Evolutionary conservation across 192 early-diverging fungal species (phyloP), one percentile per base, ranked within the genome.

Genomic region (Paraglomus brasilianum): DNA sequence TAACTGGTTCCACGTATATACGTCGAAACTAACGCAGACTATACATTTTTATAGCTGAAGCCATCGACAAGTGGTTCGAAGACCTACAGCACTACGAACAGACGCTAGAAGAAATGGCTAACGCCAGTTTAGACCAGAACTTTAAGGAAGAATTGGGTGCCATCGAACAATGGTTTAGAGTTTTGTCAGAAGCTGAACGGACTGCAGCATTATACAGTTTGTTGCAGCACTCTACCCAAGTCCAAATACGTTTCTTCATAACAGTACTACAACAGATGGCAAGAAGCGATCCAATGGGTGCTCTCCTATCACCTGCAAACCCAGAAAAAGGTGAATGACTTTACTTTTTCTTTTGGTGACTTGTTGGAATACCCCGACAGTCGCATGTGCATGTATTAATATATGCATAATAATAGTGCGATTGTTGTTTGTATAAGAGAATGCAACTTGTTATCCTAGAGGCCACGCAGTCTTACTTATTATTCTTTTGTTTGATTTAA

Each of bases 171-270:
- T 98, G 96, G 96, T 94, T 98, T 77, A 83, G 85, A 6, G 89
- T 94, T 39, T 81, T 95, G 55, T 84, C 88, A 4, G 94, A 98
- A 70, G 86, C 92, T 30, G 96, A 98, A 80, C 81, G 93, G 36
- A 96, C 94, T 14, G 87, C 93, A n/a, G 89, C 92, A 21, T 84
- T 98, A 66, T 96, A 96, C 81, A 87, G 89, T 45, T 85, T 98
- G 40, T 81, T 98, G 59, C 94, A 96, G 77, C 88, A 93, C 78
- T 87, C 92, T 9, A 92, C 90, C 15, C 91, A 86, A 60, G 88
- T 98, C 57, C 96, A 98, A 80, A 88, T 95, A 66, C 87, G 95
- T 36, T 98, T 98, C 72, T 92, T 98, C 52, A 93, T 95, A 60
- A 93, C 92, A 5, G 93, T 96, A 1, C 76, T 98, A 68, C 92